Evolutionary conservation across 345 rosid genomes (phyloP).

Genomic region (Abelmoschus esculentus): DNA sequence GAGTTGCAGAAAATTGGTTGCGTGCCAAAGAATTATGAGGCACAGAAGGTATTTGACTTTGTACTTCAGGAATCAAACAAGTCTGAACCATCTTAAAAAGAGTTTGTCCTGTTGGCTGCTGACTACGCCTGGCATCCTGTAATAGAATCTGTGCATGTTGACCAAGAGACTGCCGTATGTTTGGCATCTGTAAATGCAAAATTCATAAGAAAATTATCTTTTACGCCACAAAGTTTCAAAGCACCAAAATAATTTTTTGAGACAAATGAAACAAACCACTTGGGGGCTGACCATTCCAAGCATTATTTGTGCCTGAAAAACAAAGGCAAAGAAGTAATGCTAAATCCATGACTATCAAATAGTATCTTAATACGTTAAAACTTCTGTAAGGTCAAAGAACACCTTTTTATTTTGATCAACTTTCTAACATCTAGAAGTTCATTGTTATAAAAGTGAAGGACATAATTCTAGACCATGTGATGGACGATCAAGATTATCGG

Average conservation of each 20-base stretch:
- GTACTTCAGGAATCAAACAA: conserved; percentile 34
- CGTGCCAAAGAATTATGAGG: conserved; percentile 38
- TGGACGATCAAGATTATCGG: background rate
- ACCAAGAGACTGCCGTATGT: conserved; percentile 47
- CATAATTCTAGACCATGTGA: background rate
- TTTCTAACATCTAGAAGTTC: conserved; percentile 5
- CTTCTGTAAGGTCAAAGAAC: background rate
- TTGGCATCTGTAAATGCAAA: conserved; percentile 69
- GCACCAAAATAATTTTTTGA: conserved; percentile 9
- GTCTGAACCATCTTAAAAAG: conserved; percentile 37
- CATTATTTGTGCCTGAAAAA: conserved; percentile 77
- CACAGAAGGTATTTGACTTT: conserved; percentile 21
- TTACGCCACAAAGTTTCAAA: conserved; percentile 11
- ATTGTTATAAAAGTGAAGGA: background rate
- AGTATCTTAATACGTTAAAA: background rate
- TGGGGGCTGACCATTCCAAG: conserved; percentile 74
- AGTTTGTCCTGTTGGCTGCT: conserved; percentile 38
- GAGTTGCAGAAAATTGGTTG: conserved; percentile 43
- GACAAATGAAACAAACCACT: conserved; percentile 47
- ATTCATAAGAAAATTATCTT: conserved; percentile 9
- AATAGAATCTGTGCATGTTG: conserved; percentile 37
- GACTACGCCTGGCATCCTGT: conserved; percentile 40
- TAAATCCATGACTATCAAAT: background rate
- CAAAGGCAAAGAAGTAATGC: conserved; percentile 13
- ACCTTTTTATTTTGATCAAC: background rate